Evolutionary conservation across 164 flowering plant genomes (phyloP).

Genomic region (Litsea cubeba): DNA sequence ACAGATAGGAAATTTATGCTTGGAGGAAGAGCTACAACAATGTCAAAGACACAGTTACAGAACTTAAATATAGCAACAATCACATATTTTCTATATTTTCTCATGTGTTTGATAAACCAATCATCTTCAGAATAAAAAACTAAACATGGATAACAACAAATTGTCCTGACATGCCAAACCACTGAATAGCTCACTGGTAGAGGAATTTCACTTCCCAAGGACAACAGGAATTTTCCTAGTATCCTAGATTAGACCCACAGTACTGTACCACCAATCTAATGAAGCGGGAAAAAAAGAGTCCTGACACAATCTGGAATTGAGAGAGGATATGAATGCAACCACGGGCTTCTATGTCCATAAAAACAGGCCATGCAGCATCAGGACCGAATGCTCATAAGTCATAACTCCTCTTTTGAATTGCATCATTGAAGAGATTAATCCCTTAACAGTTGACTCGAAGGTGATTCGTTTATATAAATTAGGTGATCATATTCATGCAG

Average conservation of each 20-base stretch:
- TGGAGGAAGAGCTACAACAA: slow-evolving; percentile 86
- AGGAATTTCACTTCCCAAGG: too few species aligned
- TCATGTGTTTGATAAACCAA: too few species aligned
- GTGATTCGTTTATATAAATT: not conserved
- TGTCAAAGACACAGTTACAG: not conserved
- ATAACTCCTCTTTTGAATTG: not conserved
- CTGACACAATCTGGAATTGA: not conserved
- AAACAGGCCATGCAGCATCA: not conserved
- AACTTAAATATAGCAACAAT: not conserved
- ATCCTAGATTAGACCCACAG: too few species aligned
- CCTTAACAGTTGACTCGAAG: not conserved
- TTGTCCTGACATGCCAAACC: too few species aligned
- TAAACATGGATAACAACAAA: too few species aligned
- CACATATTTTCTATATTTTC: too few species aligned
- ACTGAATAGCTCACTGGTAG: too few species aligned
- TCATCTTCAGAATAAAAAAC: too few species aligned
- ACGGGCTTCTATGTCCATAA: not conserved
- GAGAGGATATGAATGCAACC: not conserved
- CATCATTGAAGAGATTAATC: not conserved
- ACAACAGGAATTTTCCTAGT: too few species aligned
- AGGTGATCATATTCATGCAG: not conserved
- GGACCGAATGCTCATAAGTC: not conserved
- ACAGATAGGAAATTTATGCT: slow-evolving; percentile 85
- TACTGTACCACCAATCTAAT: too few species aligned
- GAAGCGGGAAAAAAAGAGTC: not conserved